phyloP scores from a whole-genome alignment of 2,329 filamentous ascomycete genomes.

The Pyrenochaeta sp. region DNA sequence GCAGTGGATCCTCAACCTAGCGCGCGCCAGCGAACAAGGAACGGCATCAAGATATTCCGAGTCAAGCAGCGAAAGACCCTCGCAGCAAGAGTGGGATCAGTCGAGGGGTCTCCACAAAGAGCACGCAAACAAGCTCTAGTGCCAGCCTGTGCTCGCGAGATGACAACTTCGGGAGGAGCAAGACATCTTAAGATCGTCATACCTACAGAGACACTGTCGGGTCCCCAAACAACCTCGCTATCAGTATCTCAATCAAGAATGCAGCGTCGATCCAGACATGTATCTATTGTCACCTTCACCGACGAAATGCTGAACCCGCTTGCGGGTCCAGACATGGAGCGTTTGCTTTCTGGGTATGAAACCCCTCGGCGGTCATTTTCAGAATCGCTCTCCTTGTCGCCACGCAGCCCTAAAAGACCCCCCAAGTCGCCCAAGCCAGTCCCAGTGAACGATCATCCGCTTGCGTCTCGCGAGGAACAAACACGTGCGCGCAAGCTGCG shows the following conservation, averaged over 20 bases:
- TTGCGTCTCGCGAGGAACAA: conserved; percentile 30
- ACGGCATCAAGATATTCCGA: conserved; percentile 33
- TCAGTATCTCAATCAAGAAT: conserved; percentile 7
- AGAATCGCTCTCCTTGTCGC: conserved; percentile 15
- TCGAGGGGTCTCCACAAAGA: conserved; percentile 29
- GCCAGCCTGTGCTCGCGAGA: conserved; percentile 38
- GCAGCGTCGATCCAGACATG: conserved; percentile 20
- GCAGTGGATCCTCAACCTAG: conserved; percentile 14
- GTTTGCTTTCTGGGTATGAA: conserved; percentile 20
- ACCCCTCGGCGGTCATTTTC: conserved; percentile 19
- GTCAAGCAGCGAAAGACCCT: conserved; percentile 33
- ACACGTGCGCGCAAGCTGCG: conserved; percentile 34
- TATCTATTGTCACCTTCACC: conserved; percentile 28
- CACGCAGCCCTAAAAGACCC: conserved; percentile 23
- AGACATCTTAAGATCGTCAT: conserved; percentile 42
- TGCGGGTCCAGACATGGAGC: conserved; percentile 26
- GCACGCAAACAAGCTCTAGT: conserved; percentile 19
- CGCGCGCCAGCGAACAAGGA: conserved; percentile 22
- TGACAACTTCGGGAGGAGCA: conserved; percentile 38
- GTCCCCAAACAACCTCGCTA: conserved; percentile 12
- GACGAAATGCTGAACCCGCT: conserved; percentile 41
- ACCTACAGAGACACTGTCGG: conserved; percentile 19
- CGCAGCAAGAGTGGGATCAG: conserved; percentile 29
- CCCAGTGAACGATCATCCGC: conserved; percentile 32
- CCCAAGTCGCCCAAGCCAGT: conserved; percentile 25